These are phyloP conservation scores for Soucietia sequanensis DNA, from an alignment of 805 yeast species.

Conservation along the genomic window DNA sequence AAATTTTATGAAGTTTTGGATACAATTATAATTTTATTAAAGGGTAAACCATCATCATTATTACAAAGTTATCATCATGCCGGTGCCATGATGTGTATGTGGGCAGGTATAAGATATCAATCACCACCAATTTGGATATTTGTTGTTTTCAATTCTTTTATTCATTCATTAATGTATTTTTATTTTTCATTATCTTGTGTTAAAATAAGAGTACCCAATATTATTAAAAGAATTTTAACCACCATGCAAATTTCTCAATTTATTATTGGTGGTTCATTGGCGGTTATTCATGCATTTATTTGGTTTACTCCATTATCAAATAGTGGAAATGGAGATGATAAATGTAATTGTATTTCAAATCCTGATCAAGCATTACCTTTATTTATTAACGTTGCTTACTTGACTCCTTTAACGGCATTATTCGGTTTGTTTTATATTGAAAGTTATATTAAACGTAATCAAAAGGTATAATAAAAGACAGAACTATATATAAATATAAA, in stretches of 20 bases:
- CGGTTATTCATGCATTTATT: constrained; percentile 62
- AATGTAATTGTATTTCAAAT: constrained; percentile 49
- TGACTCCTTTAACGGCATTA: constrained; percentile 64
- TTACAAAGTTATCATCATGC: constrained; percentile 76
- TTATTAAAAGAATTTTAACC: constrained; percentile 59
- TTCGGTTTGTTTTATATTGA: constrained; percentile 67
- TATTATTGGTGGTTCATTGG: constrained; percentile 65
- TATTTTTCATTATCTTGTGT: constrained; percentile 63
- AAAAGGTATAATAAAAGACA: too few relatives aligned
- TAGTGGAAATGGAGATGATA: constrained; percentile 34
- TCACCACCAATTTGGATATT: constrained; percentile 81
- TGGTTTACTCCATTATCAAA: constrained; percentile 51
- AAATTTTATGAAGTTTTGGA: constrained; percentile 73
- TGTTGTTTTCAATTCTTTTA: constrained; percentile 76
- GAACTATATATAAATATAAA: too few relatives aligned
- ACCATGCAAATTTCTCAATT: constrained; percentile 69
- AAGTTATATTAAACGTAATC: constrained; percentile 42
- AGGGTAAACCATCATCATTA: constrained; percentile 65
- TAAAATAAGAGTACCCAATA: constrained; percentile 54
- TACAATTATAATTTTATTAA: constrained; percentile 62
- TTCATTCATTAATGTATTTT: constrained; percentile 72
- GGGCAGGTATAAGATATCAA: constrained; percentile 70
- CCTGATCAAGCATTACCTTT: constrained; percentile 64
- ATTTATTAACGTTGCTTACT: constrained; percentile 59
- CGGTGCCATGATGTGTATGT: constrained; percentile 80